A percentile compares a stretch with the other conserved stretches of the same genome.
These are phyloP conservation scores for Naganishia vaughanmartiniae DNA, from an alignment of 768 basidiomycete genomes.

Conservation along the genomic window DNA sequence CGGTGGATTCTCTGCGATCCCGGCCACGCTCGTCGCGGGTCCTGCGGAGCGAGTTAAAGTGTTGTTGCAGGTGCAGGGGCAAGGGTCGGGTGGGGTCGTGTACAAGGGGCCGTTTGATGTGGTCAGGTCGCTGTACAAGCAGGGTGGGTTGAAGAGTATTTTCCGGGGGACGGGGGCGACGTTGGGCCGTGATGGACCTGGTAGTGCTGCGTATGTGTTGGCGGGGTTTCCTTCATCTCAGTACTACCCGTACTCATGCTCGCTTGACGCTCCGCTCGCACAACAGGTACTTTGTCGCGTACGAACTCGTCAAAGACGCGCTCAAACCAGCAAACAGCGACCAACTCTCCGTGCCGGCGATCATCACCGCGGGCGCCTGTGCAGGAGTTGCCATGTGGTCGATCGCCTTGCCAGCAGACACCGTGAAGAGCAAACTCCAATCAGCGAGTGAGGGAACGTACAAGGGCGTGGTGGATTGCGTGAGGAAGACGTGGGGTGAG, in stretches of 20 bases:
- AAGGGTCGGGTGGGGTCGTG: slow-evolving; percentile 63
- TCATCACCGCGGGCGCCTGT: slow-evolving; percentile 86
- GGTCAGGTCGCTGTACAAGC: slow-evolving; percentile 80
- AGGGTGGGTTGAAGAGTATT: slow-evolving; percentile 87
- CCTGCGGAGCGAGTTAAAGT: slow-evolving; percentile 98
- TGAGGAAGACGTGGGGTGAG: slow-evolving; percentile 80
- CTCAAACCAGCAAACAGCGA: slow-evolving; percentile 77
- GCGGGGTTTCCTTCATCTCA: too few relatives aligned
- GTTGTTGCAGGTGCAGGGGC: slow-evolving; percentile 87
- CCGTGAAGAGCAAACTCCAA: slow-evolving; percentile 91
- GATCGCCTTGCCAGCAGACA: slow-evolving; percentile 94
- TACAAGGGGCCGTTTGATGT: slow-evolving; percentile 94
- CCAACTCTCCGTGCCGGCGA: slow-evolving; percentile 77
- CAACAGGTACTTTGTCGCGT: slow-evolving; percentile 87
- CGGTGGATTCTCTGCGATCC: slow-evolving; percentile 90
- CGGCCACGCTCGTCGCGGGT: slow-evolving; percentile 85
- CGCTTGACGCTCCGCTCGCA: background rate
- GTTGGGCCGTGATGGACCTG: slow-evolving; percentile 88
- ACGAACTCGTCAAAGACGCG: slow-evolving; percentile 85
- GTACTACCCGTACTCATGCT: too few relatives aligned
- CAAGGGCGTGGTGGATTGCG: slow-evolving; percentile 86
- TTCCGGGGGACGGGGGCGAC: slow-evolving; percentile 94
- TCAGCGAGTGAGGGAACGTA: slow-evolving; percentile 98
- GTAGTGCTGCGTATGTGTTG: slow-evolving; percentile 84
- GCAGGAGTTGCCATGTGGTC: slow-evolving; percentile 99